Base-by-base conservation (phyloP, 805 yeast species). In the Wickerhamiella alocasiicola region DNA sequence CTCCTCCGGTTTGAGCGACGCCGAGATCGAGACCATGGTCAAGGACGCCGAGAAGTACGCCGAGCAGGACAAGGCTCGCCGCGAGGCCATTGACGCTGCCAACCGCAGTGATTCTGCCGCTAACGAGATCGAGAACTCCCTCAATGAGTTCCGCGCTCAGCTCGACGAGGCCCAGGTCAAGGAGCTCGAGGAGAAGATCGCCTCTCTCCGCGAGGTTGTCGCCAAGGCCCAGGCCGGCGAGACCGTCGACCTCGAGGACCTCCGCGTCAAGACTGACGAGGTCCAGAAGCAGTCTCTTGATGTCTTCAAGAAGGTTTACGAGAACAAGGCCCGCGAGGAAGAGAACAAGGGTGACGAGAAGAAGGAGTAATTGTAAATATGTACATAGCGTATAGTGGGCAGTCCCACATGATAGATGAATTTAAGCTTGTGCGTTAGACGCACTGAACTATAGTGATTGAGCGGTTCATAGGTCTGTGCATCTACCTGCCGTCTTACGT, bases 1-100 rank as follows among this genome's bases (percentile, higher is more conserved):
- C 52, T 81, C 94, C 44, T 82, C 94, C 35, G 96, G 95, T 64
- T 70, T 85, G 62, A 77, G 87, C 51, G 91, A 84, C 57, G 60
- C 80, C 45, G 95, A 85, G 70, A 81, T 85, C 59, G 94, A 84
- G 65, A 74, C 78, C 64, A 78, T 87, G 83, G 88, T 85, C 46
- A 75, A 71, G 64, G 94, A 82, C 55, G 93, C 95, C 55, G 93
- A 83, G 69, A 78, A 78, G 65, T 78, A 68, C 68, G 81, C 84
- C 55, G 85, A 81, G 62, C 74, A 81, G 54, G 96, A 85, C 70
- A 77, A 80, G 70, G 82, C 81, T 47, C 78, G 80, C 64, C 80
- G 79, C 62, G 84, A 78, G 67, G 67, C 85, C 44, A 78, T 87
- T 58, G 93, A 82, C 67, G 62, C 68, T 51, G 93, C 93, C 54